phyloP scores from a whole-genome alignment of 768 basidiomycete species.

The Guyanaporus albipodus region DNA sequence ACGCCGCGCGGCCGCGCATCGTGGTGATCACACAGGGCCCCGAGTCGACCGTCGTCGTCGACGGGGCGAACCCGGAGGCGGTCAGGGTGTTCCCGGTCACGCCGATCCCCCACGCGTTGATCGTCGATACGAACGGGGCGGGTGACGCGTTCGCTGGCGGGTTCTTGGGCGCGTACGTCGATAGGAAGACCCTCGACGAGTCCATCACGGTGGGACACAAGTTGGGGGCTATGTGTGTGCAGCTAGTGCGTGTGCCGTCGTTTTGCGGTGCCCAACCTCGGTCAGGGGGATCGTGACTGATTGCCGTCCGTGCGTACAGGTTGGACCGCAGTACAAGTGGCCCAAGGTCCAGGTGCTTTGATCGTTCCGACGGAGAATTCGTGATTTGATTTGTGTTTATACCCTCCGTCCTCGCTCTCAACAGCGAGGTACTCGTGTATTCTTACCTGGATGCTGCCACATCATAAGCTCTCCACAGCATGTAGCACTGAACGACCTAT shows the following conservation, averaged over 20 bases:
- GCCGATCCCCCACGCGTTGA: constrained; percentile 54
- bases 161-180: constrained; percentile 81
- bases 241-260: background rate
- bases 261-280: background rate
- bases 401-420: constrained; percentile 32
- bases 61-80: constrained; percentile 41
- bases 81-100: constrained; percentile 58
- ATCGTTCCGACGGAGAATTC: background rate
- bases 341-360: background rate
- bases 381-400: background rate
- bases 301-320: too few relatives aligned
- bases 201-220: constrained; percentile 83
- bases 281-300: too few relatives aligned
- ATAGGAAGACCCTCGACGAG: constrained; percentile 75
- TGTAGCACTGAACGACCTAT: constrained; percentile 22
- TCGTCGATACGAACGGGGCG: constrained; percentile 97
- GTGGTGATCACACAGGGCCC: constrained; percentile 93
- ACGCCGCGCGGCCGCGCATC: constrained; percentile 68
- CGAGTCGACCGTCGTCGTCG: constrained; percentile 71
- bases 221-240: constrained; percentile 72
- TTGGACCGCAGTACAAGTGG: background rate
- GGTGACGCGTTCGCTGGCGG: constrained; percentile 98
- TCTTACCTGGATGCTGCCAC: constrained; percentile 16
- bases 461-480: constrained; percentile 35
- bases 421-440: constrained; percentile 29